A percentile compares a stretch with the other conserved stretches of the same genome.
These are phyloP conservation scores for Rhinocladiella similis DNA, from an alignment of 2,329 filamentous ascomycete genomes.

Conservation along the genomic window DNA sequence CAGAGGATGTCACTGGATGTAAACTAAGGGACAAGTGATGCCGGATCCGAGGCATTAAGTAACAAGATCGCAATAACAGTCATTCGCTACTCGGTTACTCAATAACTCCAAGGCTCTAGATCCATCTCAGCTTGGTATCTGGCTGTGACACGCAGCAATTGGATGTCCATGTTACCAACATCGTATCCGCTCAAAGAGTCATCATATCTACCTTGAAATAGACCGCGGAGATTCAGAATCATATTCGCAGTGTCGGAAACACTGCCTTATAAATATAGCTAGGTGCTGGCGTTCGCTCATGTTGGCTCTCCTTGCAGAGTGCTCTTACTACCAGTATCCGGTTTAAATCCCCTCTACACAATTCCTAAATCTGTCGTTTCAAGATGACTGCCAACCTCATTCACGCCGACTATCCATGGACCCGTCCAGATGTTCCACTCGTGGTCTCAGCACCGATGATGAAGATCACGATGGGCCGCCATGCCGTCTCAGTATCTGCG, in stretches of 20 bases:
- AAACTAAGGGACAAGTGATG: neutral
- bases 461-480: constrained; percentile 55
- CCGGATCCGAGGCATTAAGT: neutral
- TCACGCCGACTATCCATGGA: constrained; percentile 57
- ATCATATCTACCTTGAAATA: too few species aligned
- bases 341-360: too few species aligned
- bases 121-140: too few species aligned
- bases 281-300: neutral
- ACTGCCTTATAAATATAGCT: too few species aligned
- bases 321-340: neutral
- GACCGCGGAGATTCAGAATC: too few species aligned
- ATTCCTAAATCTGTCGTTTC: neutral
- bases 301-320: too few species aligned
- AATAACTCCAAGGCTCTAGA: too few species aligned
- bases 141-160: too few species aligned
- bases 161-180: too few species aligned
- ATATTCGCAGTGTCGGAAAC: too few species aligned
- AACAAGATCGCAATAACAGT: neutral
- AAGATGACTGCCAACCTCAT: constrained; percentile 14
- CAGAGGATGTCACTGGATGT: neutral
- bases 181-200: too few species aligned
- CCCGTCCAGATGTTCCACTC: constrained; percentile 49
- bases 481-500: constrained; percentile 61
- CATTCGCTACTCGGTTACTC: too few species aligned
- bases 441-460: constrained; percentile 70